Evolutionary conservation across 2,329 filamentous ascomycete genomes (phyloP), one percentile per base, ranked within the genome.

Genomic region (Monosporascus cannonballus): DNA sequence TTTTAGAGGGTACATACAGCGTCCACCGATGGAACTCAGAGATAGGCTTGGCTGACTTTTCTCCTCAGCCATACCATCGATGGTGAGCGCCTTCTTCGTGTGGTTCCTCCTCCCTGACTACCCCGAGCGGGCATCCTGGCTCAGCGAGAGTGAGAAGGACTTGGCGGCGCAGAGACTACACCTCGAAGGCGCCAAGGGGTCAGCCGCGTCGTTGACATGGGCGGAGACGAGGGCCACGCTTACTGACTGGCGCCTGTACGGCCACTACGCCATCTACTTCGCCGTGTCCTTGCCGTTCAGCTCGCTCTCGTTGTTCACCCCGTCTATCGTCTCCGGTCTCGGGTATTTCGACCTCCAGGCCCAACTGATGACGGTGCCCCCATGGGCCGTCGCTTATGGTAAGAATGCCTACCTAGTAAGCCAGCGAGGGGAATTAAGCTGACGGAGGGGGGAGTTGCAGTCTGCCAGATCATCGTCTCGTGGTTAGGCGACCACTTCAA

Each of bases 161-260:
- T 73, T 90, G 17, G 75, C 75, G 2, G 58, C 70, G 3, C 67
- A 64, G 18, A 70, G 77, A 2, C 60, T 80, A n/a, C 64, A 65
- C 34, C 59, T 73, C 36, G 75, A 79, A 55, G 76, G 76, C 37
- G 74, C 74, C 59, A 75, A 78, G 58, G 83, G 83, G 69, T 71
- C 75, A 2, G 83, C 89, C 58, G 78, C 83, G 15, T 76, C 73
- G 56, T 80, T 84, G 61, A 86, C 79, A 1, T 82, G 87, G 67
- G 74, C 71, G 24, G 88, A 92, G 58, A 87, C 84, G 72, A 87
- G 83, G 62, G 77, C 83, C 20, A 89, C 84, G 58, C 73, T 84
- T 4, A 84, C 81, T 54, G 85, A 84, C 60, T 79, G 84, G 67
- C 80, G 80, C 1, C 76, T 90, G 53, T 91, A 90, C 60, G 85